Conservation (phyloP, 805 yeast genomes). For the Metschnikowia peoriensis region DNA sequence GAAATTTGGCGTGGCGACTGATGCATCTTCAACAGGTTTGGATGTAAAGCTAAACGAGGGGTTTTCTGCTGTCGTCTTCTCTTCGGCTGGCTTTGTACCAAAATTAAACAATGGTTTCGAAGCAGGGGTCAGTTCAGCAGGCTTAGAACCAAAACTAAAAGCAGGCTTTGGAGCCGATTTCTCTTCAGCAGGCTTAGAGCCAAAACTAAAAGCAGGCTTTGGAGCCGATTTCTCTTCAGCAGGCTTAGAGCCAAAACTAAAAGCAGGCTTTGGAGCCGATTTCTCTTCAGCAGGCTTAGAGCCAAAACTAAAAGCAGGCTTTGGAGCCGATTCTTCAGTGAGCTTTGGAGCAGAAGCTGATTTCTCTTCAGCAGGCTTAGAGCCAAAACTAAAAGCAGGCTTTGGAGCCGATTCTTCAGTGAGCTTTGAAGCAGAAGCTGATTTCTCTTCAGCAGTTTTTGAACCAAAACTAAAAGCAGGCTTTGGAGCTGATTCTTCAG, state of each 20-base stretch:
- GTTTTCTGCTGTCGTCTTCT: background rate
- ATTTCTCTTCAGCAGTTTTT: background rate
- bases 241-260: background rate
- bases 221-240: background rate
- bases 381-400: background rate
- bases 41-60: slow-evolving; percentile 3
- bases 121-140: background rate
- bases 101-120: background rate
- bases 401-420: too few relatives aligned
- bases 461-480: slow-evolving; percentile 6
- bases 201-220: slow-evolving; percentile 1
- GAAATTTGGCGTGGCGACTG: background rate
- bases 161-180: background rate
- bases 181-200: background rate
- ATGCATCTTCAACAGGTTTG: background rate
- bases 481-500: background rate
- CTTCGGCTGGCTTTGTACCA: background rate
- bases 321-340: too few relatives aligned
- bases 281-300: slow-evolving; percentile 1
- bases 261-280: background rate
- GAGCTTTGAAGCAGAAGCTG: too few relatives aligned
- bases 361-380: background rate
- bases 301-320: slow-evolving; percentile 6
- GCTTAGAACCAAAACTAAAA: slow-evolving; percentile 8
- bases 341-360: background rate